Conservation (phyloP, 768 basidiomycete genomes). For the Tulasnella calospora region DNA sequence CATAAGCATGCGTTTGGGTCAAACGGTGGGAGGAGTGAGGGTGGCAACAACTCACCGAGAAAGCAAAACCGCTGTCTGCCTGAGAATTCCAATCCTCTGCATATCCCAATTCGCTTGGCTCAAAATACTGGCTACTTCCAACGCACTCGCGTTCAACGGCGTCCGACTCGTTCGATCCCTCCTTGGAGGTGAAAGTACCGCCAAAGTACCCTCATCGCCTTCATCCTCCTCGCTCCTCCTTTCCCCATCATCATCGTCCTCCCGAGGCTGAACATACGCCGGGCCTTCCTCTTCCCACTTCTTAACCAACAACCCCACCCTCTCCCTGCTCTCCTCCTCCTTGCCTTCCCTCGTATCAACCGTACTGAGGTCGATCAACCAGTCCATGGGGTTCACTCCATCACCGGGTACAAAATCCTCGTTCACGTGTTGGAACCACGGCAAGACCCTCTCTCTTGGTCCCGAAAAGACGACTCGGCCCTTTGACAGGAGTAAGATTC, state of each 20-base stretch:
- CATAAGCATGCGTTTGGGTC: slow-evolving; percentile 14
- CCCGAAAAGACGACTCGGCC: slow-evolving; percentile 42
- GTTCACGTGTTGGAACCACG: slow-evolving; percentile 40
- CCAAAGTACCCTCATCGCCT: neutral
- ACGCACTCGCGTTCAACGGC: neutral
- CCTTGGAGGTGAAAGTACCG: neutral
- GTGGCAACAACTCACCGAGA: slow-evolving; percentile 22
- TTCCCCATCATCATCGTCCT: neutral
- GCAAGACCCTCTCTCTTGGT: slow-evolving; percentile 30
- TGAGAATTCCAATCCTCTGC: slow-evolving; percentile 17
- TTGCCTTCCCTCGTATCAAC: slow-evolving; percentile 41
- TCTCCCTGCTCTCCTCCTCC: slow-evolving; percentile 37
- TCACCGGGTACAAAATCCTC: slow-evolving; percentile 32
- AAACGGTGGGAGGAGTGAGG: neutral
- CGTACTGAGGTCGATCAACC: slow-evolving; percentile 41
- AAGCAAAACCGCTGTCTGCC: slow-evolving; percentile 25
- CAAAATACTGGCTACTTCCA: slow-evolving; percentile 17
- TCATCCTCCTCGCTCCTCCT: neutral
- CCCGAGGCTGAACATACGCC: slow-evolving; percentile 12
- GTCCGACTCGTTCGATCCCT: neutral
- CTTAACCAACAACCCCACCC: slow-evolving; percentile 37
- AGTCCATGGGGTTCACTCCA: slow-evolving; percentile 46
- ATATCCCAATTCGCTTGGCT: slow-evolving; percentile 1
- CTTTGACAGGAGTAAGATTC: slow-evolving; percentile 53
- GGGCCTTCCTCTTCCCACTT: slow-evolving; percentile 37